A percentile compares a stretch with the other conserved stretches of the same genome.
Conservation (phyloP, 495 filamentous ascomycete genomes). For the Neurospora sp. region DNA sequence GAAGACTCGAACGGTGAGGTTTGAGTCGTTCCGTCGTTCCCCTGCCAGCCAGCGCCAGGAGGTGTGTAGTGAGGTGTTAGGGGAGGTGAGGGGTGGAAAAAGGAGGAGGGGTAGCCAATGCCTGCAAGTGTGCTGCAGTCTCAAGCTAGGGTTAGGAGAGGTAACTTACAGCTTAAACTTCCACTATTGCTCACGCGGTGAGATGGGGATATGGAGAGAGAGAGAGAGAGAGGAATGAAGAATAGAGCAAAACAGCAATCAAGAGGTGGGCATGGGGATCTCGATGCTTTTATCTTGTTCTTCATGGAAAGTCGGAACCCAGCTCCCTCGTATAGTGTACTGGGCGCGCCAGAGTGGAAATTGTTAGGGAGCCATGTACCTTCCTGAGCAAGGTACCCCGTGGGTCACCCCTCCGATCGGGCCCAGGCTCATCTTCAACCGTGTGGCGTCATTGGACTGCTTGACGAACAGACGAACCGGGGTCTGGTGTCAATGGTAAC, state of each 20-base stretch:
- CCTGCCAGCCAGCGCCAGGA: not conserved
- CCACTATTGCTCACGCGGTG: not conserved
- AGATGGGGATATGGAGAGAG: not conserved
- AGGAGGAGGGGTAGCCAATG: slow-evolving; percentile 2
- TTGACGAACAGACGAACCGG: not conserved
- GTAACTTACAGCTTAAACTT: not conserved
- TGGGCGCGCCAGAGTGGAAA: slow-evolving; percentile 1
- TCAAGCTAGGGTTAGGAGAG: not conserved
- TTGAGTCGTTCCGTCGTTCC: not conserved
- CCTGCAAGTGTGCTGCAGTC: slow-evolving; percentile 1
- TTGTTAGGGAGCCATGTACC: slow-evolving; percentile 23
- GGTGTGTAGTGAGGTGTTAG: not conserved
- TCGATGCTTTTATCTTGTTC: slow-evolving; percentile 18
- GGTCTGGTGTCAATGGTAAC: not conserved
- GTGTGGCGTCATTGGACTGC: not conserved
- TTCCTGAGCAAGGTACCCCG: not conserved
- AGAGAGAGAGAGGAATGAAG: slow-evolving; percentile 1
- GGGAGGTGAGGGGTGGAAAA: not conserved
- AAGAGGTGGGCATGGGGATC: slow-evolving; percentile 3
- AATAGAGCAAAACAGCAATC: not conserved
- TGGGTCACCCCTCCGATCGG: not conserved
- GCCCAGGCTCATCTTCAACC: not conserved
- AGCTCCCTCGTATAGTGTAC: not conserved
- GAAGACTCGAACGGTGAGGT: not conserved
- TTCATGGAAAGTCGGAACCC: not conserved